Percentiles rank a stretch among this genome's conserved stretches.
phyloP scores from a whole-genome alignment of 2,329 filamentous ascomycete genomes.

The Fusarium veterinarium region DNA sequence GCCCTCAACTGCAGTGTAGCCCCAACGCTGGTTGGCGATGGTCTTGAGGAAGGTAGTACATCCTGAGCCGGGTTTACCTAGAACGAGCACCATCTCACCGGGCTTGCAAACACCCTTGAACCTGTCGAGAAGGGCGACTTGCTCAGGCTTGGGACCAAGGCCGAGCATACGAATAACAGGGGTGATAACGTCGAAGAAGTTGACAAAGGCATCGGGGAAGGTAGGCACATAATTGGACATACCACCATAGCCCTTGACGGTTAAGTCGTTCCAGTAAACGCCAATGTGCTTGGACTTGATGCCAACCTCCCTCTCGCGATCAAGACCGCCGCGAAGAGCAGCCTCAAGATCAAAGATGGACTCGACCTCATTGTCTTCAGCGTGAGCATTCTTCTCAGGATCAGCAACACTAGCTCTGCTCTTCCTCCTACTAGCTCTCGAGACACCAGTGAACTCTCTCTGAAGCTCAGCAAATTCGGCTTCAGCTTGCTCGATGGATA shows the following conservation, averaged over 20 bases:
- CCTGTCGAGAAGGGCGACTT: slow-evolving; percentile 78
- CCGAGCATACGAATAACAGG: slow-evolving; percentile 74
- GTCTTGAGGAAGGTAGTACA: slow-evolving; percentile 77
- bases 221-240: slow-evolving; percentile 78
- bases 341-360: slow-evolving; percentile 78
- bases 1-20: slow-evolving; percentile 68
- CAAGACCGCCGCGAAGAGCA: slow-evolving; percentile 76
- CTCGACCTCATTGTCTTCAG: slow-evolving; percentile 56
- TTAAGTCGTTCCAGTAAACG: slow-evolving; percentile 81
- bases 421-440: slow-evolving; percentile 58
- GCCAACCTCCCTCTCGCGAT: slow-evolving; percentile 78
- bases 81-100: slow-evolving; percentile 89
- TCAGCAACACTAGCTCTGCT: slow-evolving; percentile 54
- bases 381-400: slow-evolving; percentile 66
- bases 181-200: slow-evolving; percentile 79
- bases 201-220: slow-evolving; percentile 80
- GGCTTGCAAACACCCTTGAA: slow-evolving; percentile 79
- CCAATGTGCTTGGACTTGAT: slow-evolving; percentile 85
- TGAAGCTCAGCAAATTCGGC: slow-evolving; percentile 77
- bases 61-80: slow-evolving; percentile 80
- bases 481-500: slow-evolving; percentile 75
- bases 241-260: slow-evolving; percentile 80
- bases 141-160: slow-evolving; percentile 72
- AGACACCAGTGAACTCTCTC: slow-evolving; percentile 68
- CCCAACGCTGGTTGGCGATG: slow-evolving; percentile 73